Base-by-base conservation (phyloP, 345 rosid genomes). In the Hibiscus mutabilis region DNA sequence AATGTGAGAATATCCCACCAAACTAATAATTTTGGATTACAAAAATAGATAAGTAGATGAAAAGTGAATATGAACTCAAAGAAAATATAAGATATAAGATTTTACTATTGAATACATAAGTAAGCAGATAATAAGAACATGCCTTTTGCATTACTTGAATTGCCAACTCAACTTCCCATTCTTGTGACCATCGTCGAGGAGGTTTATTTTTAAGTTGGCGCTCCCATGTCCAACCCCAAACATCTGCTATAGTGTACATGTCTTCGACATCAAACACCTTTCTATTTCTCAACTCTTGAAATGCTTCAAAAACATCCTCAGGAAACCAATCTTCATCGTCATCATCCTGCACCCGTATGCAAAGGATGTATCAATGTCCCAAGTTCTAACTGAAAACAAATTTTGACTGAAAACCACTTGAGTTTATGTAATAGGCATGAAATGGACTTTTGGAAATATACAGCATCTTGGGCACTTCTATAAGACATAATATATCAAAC, bases 191-290 rank as follows among this genome's bases (percentile, higher is more conserved):
- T 70, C 79, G 88, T 78, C 53, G 85, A 18, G 96, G 97, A 74
- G 79, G 80, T 84, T 79, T 89, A 76, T 84, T 90, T 87, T 79
- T 88, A 70, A 87, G 72, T 56, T 91, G 88, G 75, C 70, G 87
- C 79, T 94, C 98, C 98, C 98, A 94, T 33, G 98, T 91, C 98
- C 98, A 94, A 76, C 96, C 97, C 98, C 98, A 94, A 74, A 79
- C 98, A 87, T 94, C 98, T 60, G 98, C 95, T 78, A 91, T 85
- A 9, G 96, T 89, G 80, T 91, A 94, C 96, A 94, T 94, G 71
- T 94, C 97, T 51, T 86, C 77, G 44, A 85, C 93, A 58, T 88
- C 90, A 73, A 89, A 94, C 51, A 85, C 82, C 80, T 86, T 86
- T 66, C 96, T 85, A 66, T 86, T 79, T 75, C 97, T 87, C 82